phyloP scores from a whole-genome alignment of 164 flowering plant genomes.

The Protea cynaroides region DNA sequence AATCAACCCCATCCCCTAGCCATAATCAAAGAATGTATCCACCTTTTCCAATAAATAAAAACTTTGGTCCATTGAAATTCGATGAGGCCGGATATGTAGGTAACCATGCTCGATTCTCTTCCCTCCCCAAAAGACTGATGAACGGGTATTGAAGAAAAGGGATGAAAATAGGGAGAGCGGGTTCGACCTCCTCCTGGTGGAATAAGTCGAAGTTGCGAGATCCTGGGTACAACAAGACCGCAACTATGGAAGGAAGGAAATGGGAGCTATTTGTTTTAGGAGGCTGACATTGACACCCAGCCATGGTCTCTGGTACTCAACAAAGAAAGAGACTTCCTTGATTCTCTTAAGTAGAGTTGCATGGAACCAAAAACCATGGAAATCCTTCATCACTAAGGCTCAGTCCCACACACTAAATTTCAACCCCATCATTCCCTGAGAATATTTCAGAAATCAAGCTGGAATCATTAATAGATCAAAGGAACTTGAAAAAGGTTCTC shows the following conservation, averaged over 20 bases:
- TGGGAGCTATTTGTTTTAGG: slow-evolving; percentile 16
- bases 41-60: slow-evolving; percentile 38
- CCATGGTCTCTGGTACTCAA: slow-evolving; percentile 15
- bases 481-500: too few relatives aligned
- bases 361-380: slow-evolving; percentile 27
- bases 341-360: slow-evolving; percentile 21
- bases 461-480: too few relatives aligned
- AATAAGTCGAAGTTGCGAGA: too few relatives aligned
- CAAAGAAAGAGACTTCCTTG: slow-evolving; percentile 16
- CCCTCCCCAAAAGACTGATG: too few relatives aligned
- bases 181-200: too few relatives aligned
- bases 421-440: slow-evolving; percentile 21
- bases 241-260: too few relatives aligned
- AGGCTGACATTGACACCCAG: slow-evolving; percentile 3
- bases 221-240: too few relatives aligned
- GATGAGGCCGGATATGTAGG: slow-evolving; percentile 36
- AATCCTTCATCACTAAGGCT: slow-evolving; percentile 12
- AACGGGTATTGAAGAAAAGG: too few relatives aligned
- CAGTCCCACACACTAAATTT: slow-evolving; percentile 27
- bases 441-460: slow-evolving; percentile 8
- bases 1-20: slow-evolving; percentile 45
- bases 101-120: too few relatives aligned
- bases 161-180: too few relatives aligned
- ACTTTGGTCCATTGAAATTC: slow-evolving; percentile 14
- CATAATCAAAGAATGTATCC: slow-evolving; percentile 26